Evolutionary conservation across 352 stramenopile genomes (phyloP).

Genomic region (Peronospora farinosa): DNA sequence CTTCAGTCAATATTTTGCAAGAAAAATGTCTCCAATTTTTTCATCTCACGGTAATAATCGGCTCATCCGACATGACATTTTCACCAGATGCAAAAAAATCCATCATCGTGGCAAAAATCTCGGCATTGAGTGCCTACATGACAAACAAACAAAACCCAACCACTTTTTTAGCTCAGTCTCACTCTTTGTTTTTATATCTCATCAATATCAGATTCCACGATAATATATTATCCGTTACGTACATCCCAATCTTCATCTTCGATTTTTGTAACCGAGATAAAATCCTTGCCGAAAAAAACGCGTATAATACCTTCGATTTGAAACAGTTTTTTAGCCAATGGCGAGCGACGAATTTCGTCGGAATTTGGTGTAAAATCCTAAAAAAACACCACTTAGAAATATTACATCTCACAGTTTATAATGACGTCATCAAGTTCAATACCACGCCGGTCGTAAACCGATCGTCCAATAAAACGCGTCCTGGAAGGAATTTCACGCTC

Average conservation of each 20-base stretch:
- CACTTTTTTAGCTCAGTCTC: background rate
- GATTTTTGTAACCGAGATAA: constrained; percentile 97
- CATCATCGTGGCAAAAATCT: constrained; percentile 97
- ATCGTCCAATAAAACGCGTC: constrained; percentile 84
- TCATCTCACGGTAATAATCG: constrained; percentile 57
- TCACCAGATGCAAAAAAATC: constrained; percentile 92
- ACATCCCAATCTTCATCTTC: constrained; percentile 92
- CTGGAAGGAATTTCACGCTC: constrained; percentile 97
- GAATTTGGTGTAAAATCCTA: constrained; percentile 82
- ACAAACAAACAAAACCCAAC: background rate
- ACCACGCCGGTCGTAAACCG: constrained; percentile 80
- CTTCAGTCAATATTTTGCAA: background rate
- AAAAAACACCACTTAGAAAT: background rate
- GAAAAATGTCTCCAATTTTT: background rate
- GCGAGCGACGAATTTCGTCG: constrained; percentile 87
- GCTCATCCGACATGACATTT: constrained; percentile 86
- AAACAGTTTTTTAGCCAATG: constrained; percentile 94
- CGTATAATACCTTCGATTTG: constrained; percentile 93
- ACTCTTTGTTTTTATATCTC: background rate
- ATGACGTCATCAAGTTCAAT: constrained; percentile 1
- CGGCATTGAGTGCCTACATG: constrained; percentile 68
- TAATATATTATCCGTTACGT: constrained; percentile 28
- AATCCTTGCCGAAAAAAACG: constrained; percentile 97
- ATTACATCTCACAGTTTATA: background rate
- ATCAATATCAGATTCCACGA: too few species aligned